Percentiles rank a stretch among this genome's conserved stretches.
Conservation (phyloP, 192 early-diverging fungal species). For the Coemansia sp. region DNA sequence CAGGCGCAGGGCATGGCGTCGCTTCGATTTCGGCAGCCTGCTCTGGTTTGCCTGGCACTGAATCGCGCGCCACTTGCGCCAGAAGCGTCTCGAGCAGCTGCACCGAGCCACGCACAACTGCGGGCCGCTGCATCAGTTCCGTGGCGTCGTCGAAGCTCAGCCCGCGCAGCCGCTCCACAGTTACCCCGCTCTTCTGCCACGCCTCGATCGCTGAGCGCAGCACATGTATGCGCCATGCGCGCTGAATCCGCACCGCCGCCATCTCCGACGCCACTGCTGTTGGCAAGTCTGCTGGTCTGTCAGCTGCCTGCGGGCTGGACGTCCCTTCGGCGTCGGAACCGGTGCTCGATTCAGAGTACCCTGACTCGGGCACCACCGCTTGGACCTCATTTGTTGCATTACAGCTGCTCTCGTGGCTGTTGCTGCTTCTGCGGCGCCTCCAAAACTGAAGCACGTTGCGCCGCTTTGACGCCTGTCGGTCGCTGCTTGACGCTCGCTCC, state of each 20-base stretch:
- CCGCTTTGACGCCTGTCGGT: not conserved
- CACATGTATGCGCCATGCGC: constrained; percentile 20
- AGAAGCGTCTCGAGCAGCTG: constrained; percentile 16
- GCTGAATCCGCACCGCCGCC: constrained; percentile 35
- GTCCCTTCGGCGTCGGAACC: not conserved
- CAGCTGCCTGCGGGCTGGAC: not conserved
- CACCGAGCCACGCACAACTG: constrained; percentile 17
- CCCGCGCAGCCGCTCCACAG: constrained; percentile 18
- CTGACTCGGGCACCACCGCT: not conserved
- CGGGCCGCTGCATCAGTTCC: constrained; percentile 23
- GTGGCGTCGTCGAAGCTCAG: constrained; percentile 36
- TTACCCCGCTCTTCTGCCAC: constrained; percentile 23
- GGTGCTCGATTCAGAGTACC: not conserved
- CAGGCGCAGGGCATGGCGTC: constrained; percentile 13
- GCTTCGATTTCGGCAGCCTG: not conserved
- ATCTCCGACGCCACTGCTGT: constrained; percentile 1
- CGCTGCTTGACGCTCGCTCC: not conserved
- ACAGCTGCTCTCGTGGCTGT: not conserved
- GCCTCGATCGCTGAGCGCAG: constrained; percentile 5
- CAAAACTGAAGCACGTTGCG: constrained; percentile 4
- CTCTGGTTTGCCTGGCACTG: constrained; percentile 1
- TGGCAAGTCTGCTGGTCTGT: not conserved
- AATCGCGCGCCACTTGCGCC: not conserved
- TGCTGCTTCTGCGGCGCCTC: not conserved
- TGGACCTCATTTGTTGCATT: not conserved